A percentile compares a stretch with the other conserved stretches of the same genome.
phyloP scores from a whole-genome alignment of 352 stramenopile genomes.

The Pythium apleroticum region DNA sequence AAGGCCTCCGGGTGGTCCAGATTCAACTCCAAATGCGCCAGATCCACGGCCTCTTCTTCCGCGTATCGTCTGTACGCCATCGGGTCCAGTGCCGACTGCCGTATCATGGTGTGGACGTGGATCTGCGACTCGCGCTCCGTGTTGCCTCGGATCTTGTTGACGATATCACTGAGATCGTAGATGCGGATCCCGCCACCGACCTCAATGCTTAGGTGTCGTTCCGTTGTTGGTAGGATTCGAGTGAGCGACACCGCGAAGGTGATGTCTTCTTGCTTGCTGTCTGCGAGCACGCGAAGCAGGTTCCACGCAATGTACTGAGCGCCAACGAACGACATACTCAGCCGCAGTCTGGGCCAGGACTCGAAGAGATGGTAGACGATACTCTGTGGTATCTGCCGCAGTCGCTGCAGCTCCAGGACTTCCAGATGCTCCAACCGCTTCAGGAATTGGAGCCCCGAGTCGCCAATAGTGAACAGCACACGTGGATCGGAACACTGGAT shows the following conservation, averaged over 20 bases:
- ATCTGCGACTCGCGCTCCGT: not conserved
- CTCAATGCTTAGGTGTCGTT: not conserved
- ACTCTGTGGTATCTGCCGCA: not conserved
- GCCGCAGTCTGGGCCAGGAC: not conserved
- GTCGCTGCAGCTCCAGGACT: slow-evolving; percentile 11
- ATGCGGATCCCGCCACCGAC: not conserved
- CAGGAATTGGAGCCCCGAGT: not conserved
- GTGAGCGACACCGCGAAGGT: slow-evolving; percentile 5
- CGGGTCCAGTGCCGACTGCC: not conserved
- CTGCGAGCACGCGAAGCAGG: slow-evolving; percentile 2
- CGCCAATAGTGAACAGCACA: slow-evolving; percentile 7
- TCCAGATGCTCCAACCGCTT: slow-evolving; percentile 5
- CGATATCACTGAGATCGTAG: not conserved
- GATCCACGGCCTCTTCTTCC: not conserved
- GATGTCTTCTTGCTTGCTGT: not conserved
- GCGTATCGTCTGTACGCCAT: not conserved
- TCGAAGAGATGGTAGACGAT: slow-evolving; percentile 1
- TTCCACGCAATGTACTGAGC: slow-evolving; percentile 1
- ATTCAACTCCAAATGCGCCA: not conserved
- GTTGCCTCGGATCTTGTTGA: not conserved
- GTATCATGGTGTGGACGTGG: not conserved
- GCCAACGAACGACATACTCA: slow-evolving; percentile 5
- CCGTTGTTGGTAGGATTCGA: not conserved
- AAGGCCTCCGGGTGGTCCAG: not conserved
- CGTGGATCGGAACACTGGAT: slow-evolving; percentile 13